phyloP scores from a whole-genome alignment of 2,329 filamentous ascomycete species.

The Colletotrichum costaricense region DNA sequence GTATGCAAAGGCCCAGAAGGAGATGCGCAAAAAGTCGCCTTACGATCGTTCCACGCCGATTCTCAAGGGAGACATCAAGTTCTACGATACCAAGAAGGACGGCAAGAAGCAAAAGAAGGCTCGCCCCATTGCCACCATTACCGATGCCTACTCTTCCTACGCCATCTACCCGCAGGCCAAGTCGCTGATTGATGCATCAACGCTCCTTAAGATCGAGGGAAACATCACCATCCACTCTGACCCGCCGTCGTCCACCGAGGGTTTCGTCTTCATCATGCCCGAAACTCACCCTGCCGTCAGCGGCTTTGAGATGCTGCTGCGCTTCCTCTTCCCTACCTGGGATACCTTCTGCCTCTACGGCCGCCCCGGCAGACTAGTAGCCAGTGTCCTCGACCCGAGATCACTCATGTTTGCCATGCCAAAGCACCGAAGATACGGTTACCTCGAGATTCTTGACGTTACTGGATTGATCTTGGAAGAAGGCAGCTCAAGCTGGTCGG shows the following conservation, averaged over 20 bases:
- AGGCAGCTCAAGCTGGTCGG: constrained; percentile 81
- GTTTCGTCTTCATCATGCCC: constrained; percentile 98
- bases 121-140: constrained; percentile 89
- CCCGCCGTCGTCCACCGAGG: constrained; percentile 83
- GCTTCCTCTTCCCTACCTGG: constrained; percentile 92
- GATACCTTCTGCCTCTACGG: constrained; percentile 94
- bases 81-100: constrained; percentile 83
- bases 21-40: constrained; percentile 81
- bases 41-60: constrained; percentile 79
- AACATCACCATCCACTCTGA: constrained; percentile 87
- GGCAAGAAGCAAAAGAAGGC: constrained; percentile 92
- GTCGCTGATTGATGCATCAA: constrained; percentile 92
- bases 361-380: constrained; percentile 85
- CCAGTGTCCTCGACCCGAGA: constrained; percentile 85
- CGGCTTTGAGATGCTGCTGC: constrained; percentile 94
- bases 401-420: constrained; percentile 99
- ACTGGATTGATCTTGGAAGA: constrained; percentile 81
- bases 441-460: constrained; percentile 90
- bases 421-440: constrained; percentile 86
- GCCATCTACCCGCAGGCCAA: constrained; percentile 97
- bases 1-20: constrained; percentile 84
- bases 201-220: constrained; percentile 92
- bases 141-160: constrained; percentile 90
- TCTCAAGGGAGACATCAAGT: constrained; percentile 90
- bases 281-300: constrained; percentile 91